phyloP scores from a whole-genome alignment of 2,329 filamentous ascomycete genomes.

The Exophiala sp. region DNA sequence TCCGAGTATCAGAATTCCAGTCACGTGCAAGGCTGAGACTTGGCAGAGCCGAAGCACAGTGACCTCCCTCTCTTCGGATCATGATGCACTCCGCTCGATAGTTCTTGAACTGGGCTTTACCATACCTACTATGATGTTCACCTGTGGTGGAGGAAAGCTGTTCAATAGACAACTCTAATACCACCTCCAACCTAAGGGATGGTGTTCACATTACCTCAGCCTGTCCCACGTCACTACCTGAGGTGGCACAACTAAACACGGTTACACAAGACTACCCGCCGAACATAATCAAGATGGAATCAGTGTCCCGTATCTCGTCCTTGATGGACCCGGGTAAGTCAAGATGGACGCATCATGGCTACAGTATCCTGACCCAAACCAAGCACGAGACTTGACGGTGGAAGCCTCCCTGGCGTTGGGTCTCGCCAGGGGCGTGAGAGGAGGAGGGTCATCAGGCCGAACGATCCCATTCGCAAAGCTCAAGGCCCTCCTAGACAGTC shows the following conservation, averaged over 20 bases:
- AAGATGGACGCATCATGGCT: constrained; percentile 24
- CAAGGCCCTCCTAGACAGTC: constrained; percentile 89
- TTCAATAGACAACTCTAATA: too few relatives aligned
- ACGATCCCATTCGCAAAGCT: constrained; percentile 74
- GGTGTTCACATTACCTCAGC: not conserved
- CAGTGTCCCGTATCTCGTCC: constrained; percentile 85
- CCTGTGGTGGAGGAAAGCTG: too few relatives aligned
- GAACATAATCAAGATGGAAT: constrained; percentile 64
- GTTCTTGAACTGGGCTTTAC: too few relatives aligned
- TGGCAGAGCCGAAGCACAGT: not conserved
- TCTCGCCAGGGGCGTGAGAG: constrained; percentile 45
- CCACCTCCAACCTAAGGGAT: not conserved
- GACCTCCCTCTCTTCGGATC: not conserved
- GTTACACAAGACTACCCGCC: constrained; percentile 6
- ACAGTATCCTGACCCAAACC: constrained; percentile 27
- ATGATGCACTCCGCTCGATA: too few relatives aligned
- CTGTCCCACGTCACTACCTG: not conserved
- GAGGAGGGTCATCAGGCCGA: constrained; percentile 55
- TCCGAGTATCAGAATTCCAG: not conserved
- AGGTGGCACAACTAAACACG: not conserved
- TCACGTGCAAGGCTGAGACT: not conserved
- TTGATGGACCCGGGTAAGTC: constrained; percentile 80
- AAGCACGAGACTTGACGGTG: constrained; percentile 93
- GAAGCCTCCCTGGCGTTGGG: constrained; percentile 90
- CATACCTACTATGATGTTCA: too few relatives aligned